These are phyloP conservation scores for Acer yangbiense DNA, from an alignment of 345 rosid species.

Conservation along the genomic window DNA sequence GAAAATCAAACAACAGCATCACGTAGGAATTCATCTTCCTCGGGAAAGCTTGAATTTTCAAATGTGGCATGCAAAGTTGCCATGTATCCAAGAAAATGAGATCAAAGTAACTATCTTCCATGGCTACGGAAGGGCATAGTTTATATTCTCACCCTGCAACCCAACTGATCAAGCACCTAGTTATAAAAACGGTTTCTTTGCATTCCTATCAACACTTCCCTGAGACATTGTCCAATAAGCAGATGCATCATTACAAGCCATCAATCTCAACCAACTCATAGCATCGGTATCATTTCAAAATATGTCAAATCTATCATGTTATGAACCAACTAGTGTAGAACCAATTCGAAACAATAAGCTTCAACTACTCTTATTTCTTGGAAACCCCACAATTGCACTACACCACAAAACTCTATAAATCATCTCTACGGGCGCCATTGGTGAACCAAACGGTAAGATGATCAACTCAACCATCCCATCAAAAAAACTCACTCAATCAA, in stretches of 20 bases:
- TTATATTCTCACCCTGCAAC: not conserved
- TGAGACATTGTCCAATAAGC: not conserved
- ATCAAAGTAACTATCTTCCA: not conserved
- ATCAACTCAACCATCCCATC: not conserved
- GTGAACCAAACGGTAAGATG: not conserved
- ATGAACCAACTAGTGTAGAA: not conserved
- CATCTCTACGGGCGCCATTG: not conserved
- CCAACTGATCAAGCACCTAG: not conserved
- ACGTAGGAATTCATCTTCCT: not conserved
- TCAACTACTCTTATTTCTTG: not conserved
- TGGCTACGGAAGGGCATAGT: not conserved
- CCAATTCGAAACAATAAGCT: not conserved
- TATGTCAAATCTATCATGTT: not conserved
- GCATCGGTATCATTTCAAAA: not conserved
- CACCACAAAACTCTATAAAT: not conserved
- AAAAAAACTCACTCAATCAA: not conserved
- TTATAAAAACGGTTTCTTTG: not conserved
- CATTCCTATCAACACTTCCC: not conserved
- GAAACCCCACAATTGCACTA: not conserved
- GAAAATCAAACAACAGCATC: not conserved
- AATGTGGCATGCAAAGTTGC: not conserved
- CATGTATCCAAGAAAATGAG: not conserved
- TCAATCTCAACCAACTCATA: not conserved
- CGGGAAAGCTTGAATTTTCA: not conserved
- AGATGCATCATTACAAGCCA: not conserved